Percentiles rank a stretch among this genome's conserved stretches.
Evolutionary conservation across 1,284 basidiomycete species (phyloP).

Genomic region (Ganoderma meredithae): DNA sequence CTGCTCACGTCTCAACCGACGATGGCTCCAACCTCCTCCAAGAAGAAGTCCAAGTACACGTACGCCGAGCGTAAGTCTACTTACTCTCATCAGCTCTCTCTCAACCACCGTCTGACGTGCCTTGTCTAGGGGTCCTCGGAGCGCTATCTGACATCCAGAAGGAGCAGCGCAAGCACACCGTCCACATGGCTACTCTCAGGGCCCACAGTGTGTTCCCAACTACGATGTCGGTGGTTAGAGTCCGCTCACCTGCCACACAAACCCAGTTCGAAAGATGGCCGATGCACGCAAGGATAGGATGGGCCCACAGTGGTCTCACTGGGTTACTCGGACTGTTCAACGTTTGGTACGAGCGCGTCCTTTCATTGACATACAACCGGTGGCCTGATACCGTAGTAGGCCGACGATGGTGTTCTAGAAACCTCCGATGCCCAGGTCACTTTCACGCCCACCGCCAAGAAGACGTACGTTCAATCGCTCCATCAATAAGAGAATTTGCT

Average conservation of each 20-base stretch:
- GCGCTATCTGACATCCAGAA: conserved; percentile 53
- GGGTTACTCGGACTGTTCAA: conserved; percentile 55
- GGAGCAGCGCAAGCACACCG: conserved; percentile 50
- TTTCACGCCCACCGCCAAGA: conserved; percentile 54
- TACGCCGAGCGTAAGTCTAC: conserved; percentile 56
- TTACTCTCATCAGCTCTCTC: neutral
- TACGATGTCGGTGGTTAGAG: neutral
- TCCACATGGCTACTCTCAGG: conserved; percentile 55
- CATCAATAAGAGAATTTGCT: neutral
- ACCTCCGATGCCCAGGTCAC: conserved; percentile 42
- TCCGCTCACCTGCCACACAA: neutral
- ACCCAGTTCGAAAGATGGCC: conserved; percentile 56
- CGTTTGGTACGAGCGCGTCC: conserved; percentile 48
- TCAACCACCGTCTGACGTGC: conserved; percentile 8
- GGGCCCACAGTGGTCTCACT: conserved; percentile 57
- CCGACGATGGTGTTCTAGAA: conserved; percentile 52
- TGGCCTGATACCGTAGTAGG: conserved; percentile 37
- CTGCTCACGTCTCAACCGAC: neutral
- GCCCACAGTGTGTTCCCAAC: conserved; percentile 47
- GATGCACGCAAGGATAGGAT: conserved; percentile 53
- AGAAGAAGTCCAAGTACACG: conserved; percentile 47
- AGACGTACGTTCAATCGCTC: conserved; percentile 43
- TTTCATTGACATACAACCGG: neutral
- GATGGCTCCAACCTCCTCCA: conserved; percentile 40
- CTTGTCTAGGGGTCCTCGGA: conserved; percentile 50